Base-by-base conservation (phyloP, 352 stramenopile species). In the Saprolegnia parasitica region DNA sequence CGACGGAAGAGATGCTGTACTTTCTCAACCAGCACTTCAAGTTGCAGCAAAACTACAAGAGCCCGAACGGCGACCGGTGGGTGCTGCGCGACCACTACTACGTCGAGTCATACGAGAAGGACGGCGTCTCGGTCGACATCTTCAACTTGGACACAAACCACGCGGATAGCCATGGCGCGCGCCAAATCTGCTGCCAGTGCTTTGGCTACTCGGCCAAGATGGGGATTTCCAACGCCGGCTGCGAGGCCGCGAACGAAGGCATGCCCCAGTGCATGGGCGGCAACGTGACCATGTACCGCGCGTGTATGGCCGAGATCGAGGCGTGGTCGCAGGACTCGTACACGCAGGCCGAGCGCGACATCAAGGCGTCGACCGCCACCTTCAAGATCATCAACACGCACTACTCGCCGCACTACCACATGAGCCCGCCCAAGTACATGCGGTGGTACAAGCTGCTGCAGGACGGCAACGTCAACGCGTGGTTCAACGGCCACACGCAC, bases 81-180 rank as follows among this genome's bases (percentile, higher is more conserved):
- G 67, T 88, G 52, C 84, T 89, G 80, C 77, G 75, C 0, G 73
- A 63, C 40, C 79, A 79, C n/a, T 91, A 89, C 73, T 91, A 81
- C 56, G 74, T 89, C 52, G 81, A 89, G 71, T 77, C 71, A 0
- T 61, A 89, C 49, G 39, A 60, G 72, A 80, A 86, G 74, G 80
- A 89, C 0, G 77, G 71, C 4, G 76, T 88, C 24, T 79, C 74
- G 0, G 81, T 90, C 13, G 84, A 91, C 52, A 78, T 91, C 45
- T 91, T 81, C 63, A 91, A 90, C 42, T 79, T 91, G n/a, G 87
- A 95, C 67, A 95, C 87, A 20, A 95, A 95, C 79, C 80, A 82
- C 42, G 87, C 87, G 10, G 86, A 93, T 65, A 91, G 85, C 47
- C 87, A 95, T 73, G 87, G 87, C 61, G 82, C 86, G 1, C 84